Evolutionary conservation across 805 yeast species (phyloP), one percentile per base, ranked within the genome.

Genomic region (Nematodospora valgi): DNA sequence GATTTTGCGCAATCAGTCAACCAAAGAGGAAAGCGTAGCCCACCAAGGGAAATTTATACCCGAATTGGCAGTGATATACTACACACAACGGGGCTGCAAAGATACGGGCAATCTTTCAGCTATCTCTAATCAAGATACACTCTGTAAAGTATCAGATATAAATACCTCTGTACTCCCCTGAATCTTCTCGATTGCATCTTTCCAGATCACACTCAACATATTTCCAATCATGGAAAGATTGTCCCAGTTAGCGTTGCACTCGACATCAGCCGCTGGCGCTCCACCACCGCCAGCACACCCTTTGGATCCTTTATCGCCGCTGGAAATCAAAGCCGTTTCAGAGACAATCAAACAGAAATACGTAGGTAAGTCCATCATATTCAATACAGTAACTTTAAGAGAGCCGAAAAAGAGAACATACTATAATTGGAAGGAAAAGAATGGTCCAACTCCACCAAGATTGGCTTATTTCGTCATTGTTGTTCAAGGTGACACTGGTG

Each of bases 331-430:
- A 48, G 68, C 74, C 10, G 79, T 73, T 18, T 68, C 82, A n/a
- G 52, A 58, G 25, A 56, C 78, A 30, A 64, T 83, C 40, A 74
- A 71, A 53, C 59, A 62, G 16, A 53, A 72, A 42, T 77, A 67
- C 48, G 53, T 62, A 30, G 75, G 74, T 14, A 64, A 57, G 33
- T 43, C 50, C 16, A 62, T 82, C 41, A 51, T 70, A 24, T 82
- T 82, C 70, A 83, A 82, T 61, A 79, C 86, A 23, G 70, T 83
- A 43, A 78, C 88, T 25, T 62, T 83, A 37, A 72, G 76, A 51
- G 91, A 83, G 61, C 91, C 91, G 43, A 61, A 77, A 41, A 83
- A 82, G 59, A 64, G 62, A 41, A 76, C 74, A 5, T 82, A 66
- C 62, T 69, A 78, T 43, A 72, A 67, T 31, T 82, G 88, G 88